These are phyloP conservation scores for Chalaropsis ovoidea DNA, from an alignment of 2,329 filamentous ascomycete species.

Conservation along the genomic window DNA sequence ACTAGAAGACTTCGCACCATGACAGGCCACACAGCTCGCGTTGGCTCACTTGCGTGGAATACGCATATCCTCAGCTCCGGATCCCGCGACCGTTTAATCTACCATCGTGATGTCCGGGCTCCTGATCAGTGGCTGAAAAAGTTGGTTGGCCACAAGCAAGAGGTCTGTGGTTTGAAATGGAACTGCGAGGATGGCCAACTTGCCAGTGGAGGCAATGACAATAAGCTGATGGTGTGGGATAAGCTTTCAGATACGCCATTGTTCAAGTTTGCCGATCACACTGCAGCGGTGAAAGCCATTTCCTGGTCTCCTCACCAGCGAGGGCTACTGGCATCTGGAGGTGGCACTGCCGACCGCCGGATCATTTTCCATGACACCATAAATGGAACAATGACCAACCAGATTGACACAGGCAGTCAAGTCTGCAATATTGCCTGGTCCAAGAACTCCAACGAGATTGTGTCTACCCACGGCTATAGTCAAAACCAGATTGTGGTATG, in stretches of 20 bases:
- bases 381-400: slow-evolving; percentile 68
- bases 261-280: slow-evolving; percentile 91
- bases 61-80: slow-evolving; percentile 94
- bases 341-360: slow-evolving; percentile 86
- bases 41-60: slow-evolving; percentile 94
- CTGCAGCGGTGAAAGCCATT: slow-evolving; percentile 92
- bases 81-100: slow-evolving; percentile 84
- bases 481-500: slow-evolving; percentile 99
- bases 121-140: slow-evolving; percentile 84
- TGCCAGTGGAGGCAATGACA: slow-evolving; percentile 93
- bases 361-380: slow-evolving; percentile 98
- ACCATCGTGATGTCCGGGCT: slow-evolving; percentile 87
- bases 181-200: slow-evolving; percentile 93
- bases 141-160: slow-evolving; percentile 90
- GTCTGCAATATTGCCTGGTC: slow-evolving; percentile 98
- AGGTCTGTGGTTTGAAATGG: slow-evolving; percentile 94
- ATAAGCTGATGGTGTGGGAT: slow-evolving; percentile 98
- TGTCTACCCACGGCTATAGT: slow-evolving; percentile 91
- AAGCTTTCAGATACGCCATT: slow-evolving; percentile 84
- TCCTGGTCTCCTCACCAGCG: slow-evolving; percentile 96
- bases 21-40: slow-evolving; percentile 88
- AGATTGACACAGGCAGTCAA: slow-evolving; percentile 92
- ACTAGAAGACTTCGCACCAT: slow-evolving; percentile 80
- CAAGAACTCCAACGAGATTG: slow-evolving; percentile 94
- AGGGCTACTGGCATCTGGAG: slow-evolving; percentile 85